phyloP scores from a whole-genome alignment of 202 grass and related monocot species.

The Bolboschoenoplectus hybrid region DNA sequence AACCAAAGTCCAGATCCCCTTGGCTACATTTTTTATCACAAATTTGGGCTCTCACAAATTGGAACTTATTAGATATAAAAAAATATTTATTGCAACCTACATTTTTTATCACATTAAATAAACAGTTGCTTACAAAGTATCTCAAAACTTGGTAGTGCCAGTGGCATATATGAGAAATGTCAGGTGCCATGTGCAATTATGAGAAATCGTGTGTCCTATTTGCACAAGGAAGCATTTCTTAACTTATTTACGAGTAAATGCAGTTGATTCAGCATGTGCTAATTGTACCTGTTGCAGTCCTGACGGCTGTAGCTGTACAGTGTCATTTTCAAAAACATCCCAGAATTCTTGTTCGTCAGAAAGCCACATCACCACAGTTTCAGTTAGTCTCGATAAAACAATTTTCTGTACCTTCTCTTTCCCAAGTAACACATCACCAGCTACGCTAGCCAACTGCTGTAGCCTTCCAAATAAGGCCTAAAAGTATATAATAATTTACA shows the following conservation, averaged over 20 bases:
- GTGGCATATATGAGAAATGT: not conserved
- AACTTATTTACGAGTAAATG: not conserved
- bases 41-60: not conserved
- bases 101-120: not conserved
- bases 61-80: not conserved
- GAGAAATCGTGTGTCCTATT: not conserved
- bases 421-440: conserved; percentile 74
- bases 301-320: conserved; percentile 63
- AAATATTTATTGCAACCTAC: not conserved
- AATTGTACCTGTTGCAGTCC: conserved; percentile 75
- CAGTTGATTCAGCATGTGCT: conserved; percentile 11
- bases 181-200: not conserved
- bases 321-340: conserved; percentile 75
- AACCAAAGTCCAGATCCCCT: not conserved
- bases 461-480: conserved; percentile 91
- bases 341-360: conserved; percentile 93
- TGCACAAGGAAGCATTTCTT: not conserved
- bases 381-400: conserved; percentile 82
- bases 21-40: not conserved
- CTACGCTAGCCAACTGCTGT: conserved; percentile 83
- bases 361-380: conserved; percentile 90
- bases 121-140: not conserved
- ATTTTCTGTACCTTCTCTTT: conserved; percentile 96
- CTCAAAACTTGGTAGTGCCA: not conserved
- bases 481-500: conserved; percentile 35